phyloP scores from a whole-genome alignment of 139 green algal species.

The Astrephomene gubernaculifera region DNA sequence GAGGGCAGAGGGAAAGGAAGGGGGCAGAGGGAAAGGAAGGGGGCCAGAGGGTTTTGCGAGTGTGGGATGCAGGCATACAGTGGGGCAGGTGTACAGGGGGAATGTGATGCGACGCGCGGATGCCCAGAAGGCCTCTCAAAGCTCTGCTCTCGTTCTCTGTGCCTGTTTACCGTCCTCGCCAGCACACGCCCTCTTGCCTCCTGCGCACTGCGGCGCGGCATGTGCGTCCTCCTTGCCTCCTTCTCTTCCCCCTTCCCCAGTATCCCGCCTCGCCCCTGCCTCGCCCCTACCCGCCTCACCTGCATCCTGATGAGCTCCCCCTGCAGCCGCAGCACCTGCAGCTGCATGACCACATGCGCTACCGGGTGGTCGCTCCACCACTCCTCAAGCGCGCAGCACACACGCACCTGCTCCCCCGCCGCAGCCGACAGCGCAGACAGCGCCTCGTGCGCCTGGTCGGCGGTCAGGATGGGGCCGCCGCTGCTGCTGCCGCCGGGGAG shows the following conservation, averaged over 20 bases:
- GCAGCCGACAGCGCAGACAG: neutral
- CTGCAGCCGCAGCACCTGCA: constrained; percentile 23
- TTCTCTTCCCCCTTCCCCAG: neutral
- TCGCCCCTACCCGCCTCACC: neutral
- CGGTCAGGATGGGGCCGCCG: neutral
- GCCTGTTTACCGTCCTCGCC: too few species aligned
- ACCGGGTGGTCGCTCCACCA: constrained; percentile 28
- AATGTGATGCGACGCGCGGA: too few species aligned
- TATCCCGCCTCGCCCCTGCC: neutral
- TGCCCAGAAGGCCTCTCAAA: too few species aligned
- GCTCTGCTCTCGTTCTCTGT: too few species aligned
- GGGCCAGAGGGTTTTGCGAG: neutral
- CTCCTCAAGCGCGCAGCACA: neutral
- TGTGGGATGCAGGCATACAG: too few species aligned
- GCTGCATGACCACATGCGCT: constrained; percentile 7
- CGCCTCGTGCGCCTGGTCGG: neutral
- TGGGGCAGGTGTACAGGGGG: too few species aligned
- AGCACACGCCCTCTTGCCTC: too few species aligned
- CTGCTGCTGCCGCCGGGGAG: neutral
- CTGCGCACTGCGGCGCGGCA: too few species aligned
- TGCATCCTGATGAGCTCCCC: neutral
- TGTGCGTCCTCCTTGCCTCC: neutral
- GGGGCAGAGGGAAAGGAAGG: neutral
- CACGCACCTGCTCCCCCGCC: constrained; percentile 13
- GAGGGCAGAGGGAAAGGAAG: neutral